These are phyloP conservation scores for Carnegiea gigantea DNA, from an alignment of 179 eudicot species.

Conservation along the genomic window DNA sequence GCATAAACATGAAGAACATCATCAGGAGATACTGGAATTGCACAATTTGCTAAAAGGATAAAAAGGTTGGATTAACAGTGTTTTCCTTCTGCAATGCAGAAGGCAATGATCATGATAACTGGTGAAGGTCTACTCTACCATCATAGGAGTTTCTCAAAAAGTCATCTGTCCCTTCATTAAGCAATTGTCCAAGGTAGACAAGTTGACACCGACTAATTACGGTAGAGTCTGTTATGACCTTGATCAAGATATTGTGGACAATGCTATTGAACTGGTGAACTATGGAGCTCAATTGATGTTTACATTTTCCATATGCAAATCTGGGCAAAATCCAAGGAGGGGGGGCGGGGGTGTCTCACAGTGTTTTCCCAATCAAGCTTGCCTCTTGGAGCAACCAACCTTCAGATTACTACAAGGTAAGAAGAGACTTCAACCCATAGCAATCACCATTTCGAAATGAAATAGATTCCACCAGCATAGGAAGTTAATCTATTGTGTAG, in stretches of 20 bases:
- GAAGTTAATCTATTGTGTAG: neutral
- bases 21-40: neutral
- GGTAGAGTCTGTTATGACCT: no score
- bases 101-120: neutral
- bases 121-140: neutral
- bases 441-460: neutral
- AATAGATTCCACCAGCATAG: neutral
- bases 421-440: neutral
- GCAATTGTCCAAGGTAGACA: neutral
- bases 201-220: neutral
- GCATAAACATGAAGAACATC: neutral
- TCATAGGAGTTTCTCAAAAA: neutral
- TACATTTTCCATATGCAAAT: neutral
- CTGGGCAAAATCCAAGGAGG: neutral
- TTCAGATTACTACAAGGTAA: neutral
- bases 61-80: neutral
- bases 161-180: neutral
- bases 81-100: neutral
- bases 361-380: neutral
- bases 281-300: neutral
- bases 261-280: no score
- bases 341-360: neutral
- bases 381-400: neutral
- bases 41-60: neutral
- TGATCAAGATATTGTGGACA: no score